Conservation (phyloP, 371 early-diverging fungal species). For the Mortierella sp. region DNA sequence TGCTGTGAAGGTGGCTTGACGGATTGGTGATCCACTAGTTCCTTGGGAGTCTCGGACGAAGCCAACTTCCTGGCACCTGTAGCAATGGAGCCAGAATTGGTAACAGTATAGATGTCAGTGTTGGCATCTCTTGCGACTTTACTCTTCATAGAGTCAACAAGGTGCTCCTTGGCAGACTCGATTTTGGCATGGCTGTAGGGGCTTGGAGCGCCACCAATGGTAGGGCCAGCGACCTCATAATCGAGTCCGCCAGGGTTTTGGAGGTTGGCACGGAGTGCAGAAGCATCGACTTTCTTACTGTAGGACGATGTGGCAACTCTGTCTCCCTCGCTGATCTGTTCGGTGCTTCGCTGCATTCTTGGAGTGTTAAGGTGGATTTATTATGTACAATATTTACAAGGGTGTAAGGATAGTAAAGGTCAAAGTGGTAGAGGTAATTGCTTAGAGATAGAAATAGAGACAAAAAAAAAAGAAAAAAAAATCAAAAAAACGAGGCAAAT, state of each 20-base stretch:
- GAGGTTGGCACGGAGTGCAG: conserved; percentile 58
- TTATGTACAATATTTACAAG: conserved; percentile 40
- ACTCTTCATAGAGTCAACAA: conserved; percentile 13
- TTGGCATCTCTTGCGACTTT: no score
- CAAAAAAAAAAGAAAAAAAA: neutral
- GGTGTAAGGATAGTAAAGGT: neutral
- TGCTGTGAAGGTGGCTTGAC: neutral
- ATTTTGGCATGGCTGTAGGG: conserved; percentile 25
- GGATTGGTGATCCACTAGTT: neutral
- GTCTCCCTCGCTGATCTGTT: neutral
- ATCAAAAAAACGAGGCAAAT: neutral
- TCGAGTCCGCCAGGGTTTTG: conserved; percentile 37
- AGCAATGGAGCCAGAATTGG: neutral
- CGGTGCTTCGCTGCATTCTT: conserved; percentile 16
- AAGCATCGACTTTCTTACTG: conserved; percentile 57
- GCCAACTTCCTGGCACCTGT: neutral
- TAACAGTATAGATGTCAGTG: neutral
- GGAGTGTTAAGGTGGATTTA: neutral
- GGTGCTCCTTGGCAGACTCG: conserved; percentile 30
- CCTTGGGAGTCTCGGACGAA: neutral
- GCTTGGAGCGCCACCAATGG: conserved; percentile 25
- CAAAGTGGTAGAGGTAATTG: neutral
- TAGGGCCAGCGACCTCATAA: conserved; percentile 29
- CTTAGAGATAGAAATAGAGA: neutral
- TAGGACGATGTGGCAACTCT: conserved; percentile 21